Evolutionary conservation across 495 filamentous ascomycete genomes (phyloP), one percentile per base, ranked within the genome.

Genomic region (Eremomyces bilateralis): DNA sequence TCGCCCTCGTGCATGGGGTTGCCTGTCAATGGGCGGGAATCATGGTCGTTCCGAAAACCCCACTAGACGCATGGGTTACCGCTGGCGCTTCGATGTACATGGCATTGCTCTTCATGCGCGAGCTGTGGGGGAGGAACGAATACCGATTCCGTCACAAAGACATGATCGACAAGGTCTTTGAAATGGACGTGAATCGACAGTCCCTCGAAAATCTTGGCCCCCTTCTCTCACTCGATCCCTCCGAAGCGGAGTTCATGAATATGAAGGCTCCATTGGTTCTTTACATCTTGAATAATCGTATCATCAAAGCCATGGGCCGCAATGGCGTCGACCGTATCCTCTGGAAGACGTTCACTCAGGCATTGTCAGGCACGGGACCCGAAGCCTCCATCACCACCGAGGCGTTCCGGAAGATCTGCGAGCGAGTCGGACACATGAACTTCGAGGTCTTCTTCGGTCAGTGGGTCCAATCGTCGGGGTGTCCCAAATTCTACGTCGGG

Each of bases 21-120:
- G 80, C 90, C n/a, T 75, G 66, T 39, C 88, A 99, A 48, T 99
- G 85, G 76, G 73, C 81, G 39, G 88, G 88, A 4, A 71, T 95
- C 39, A 76, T 79, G 40, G 73, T 99, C 29, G 71, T 88, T 30
- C 74, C 88, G 1, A 72, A 78, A 43, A 65, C 74, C 21, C 68
- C 73, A 25, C 59, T 56, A n/a, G 88, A 99, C 49, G 73, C 63
- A 11, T 99, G 88, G 88, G 68, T 83, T n/a, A 75, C 83, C 6
- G 68, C 85, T 41, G 90, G 88, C 2, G 74, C 91, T 33, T 74
- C 83, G 15, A 84, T 79, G 63, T 94, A 78, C 54, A 85, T 95
- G 58, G 80, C 90, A 4, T 83, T 88, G 40, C 64, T 77, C 1
- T 95, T 85, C 53, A 76, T 95, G 71, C 79, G 69, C 43, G 71